These are phyloP conservation scores for Luvunga scandens DNA, from an alignment of 345 rosid species.

Conservation along the genomic window DNA sequence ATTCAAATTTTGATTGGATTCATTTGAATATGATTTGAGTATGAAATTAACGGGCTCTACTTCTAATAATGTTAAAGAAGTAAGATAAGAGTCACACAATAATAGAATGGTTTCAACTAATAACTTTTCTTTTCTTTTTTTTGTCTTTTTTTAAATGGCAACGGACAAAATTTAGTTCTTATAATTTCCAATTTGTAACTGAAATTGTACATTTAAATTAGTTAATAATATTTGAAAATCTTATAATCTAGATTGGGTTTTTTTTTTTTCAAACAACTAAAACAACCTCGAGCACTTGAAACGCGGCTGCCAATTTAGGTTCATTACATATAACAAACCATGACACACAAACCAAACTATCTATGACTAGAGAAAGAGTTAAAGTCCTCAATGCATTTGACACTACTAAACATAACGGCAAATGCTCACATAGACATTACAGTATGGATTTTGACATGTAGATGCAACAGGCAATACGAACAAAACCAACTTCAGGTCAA, in stretches of 20 bases:
- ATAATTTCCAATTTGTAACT: too few relatives aligned
- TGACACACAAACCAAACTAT: not conserved
- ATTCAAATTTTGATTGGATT: too few relatives aligned
- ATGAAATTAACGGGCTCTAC: rapidly evolving
- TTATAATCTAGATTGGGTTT: too few relatives aligned
- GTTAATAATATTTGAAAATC: too few relatives aligned
- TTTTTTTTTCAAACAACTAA: not conserved
- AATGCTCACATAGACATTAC: not conserved
- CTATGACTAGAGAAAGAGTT: not conserved
- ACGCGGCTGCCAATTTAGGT: not conserved
- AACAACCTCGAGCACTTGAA: not conserved
- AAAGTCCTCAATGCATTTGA: not conserved
- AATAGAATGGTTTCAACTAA: too few relatives aligned
- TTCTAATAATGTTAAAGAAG: too few relatives aligned
- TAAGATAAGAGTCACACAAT: too few relatives aligned
- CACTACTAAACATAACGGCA: not conserved
- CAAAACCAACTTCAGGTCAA: not conserved
- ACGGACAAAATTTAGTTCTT: too few relatives aligned
- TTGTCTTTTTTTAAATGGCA: too few relatives aligned
- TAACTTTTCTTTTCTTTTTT: too few relatives aligned
- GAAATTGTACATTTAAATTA: too few relatives aligned
- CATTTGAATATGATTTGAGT: too few relatives aligned
- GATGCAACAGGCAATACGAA: not conserved
- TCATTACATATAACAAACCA: conserved; percentile 1
- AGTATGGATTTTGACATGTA: not conserved